Conservation (phyloP, 192 early-diverging fungal species). For the Ambispora gerdemannii region DNA sequence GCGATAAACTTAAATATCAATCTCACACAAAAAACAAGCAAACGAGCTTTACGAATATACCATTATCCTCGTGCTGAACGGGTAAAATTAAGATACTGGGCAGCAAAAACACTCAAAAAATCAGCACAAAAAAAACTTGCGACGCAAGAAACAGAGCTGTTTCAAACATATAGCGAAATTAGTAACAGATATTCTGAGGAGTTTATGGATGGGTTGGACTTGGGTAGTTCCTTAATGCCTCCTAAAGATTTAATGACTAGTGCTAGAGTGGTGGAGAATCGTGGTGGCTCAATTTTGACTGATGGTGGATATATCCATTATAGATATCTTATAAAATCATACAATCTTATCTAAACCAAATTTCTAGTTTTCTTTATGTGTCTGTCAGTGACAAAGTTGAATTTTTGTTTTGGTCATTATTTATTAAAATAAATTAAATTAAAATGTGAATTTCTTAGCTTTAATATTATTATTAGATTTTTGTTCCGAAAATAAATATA, state of each 20-base stretch:
- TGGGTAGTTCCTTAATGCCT: not conserved
- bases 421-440: too few relatives aligned
- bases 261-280: not conserved
- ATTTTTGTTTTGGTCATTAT: too few relatives aligned
- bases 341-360: too few relatives aligned
- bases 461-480: too few relatives aligned
- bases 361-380: too few relatives aligned
- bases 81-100: not conserved
- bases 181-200: not conserved
- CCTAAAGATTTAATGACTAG: not conserved
- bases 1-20: not conserved
- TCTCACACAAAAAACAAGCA: not conserved
- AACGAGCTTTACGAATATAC: not conserved
- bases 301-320: not conserved
- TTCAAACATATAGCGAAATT: not conserved
- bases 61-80: not conserved
- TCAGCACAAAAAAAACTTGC: not conserved
- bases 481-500: too few relatives aligned
- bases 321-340: too few relatives aligned
- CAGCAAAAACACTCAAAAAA: not conserved
- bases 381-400: too few relatives aligned
- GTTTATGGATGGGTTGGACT: not conserved
- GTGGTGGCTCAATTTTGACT: not conserved
- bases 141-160: not conserved
- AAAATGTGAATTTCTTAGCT: too few relatives aligned